A percentile compares a stretch with the other conserved stretches of the same genome.
Evolutionary conservation across 2,329 filamentous ascomycete genomes (phyloP).

Genomic region (Alternaria sp.): DNA sequence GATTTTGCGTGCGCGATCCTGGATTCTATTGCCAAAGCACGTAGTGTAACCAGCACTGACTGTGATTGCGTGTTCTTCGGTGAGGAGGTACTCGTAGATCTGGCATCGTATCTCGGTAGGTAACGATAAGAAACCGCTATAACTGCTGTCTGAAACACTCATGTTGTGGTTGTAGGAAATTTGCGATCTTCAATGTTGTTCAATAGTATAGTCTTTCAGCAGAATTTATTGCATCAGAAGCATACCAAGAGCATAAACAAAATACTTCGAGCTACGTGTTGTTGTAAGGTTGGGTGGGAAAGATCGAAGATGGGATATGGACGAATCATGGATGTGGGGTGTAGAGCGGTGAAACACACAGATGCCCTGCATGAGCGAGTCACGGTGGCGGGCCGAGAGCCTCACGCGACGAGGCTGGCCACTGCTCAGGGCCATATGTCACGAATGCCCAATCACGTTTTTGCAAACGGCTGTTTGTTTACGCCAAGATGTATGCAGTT

Average conservation of each 20-base stretch:
- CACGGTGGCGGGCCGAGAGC: constrained; percentile 19
- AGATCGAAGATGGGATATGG: constrained; percentile 1
- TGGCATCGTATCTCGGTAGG: constrained; percentile 53
- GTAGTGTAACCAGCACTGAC: constrained; percentile 50
- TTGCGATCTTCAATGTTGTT: neutral
- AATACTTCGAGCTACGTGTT: constrained; percentile 5
- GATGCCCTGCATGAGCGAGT: constrained; percentile 21
- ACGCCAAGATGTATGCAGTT: constrained; percentile 7
- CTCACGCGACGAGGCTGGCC: constrained; percentile 22
- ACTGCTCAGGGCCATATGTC: constrained; percentile 1
- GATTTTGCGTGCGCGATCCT: constrained; percentile 31
- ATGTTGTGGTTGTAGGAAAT: constrained; percentile 1
- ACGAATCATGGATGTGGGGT: constrained; percentile 24
- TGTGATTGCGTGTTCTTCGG: constrained; percentile 48
- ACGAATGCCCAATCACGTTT: constrained; percentile 14
- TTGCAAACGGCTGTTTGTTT: constrained; percentile 16
- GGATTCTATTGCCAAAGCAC: constrained; percentile 39
- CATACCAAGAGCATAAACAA: constrained; percentile 4
- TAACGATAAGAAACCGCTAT: constrained; percentile 34
- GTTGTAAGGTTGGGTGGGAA: constrained; percentile 11
- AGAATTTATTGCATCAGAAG: constrained; percentile 12
- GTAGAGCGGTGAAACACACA: constrained; percentile 25
- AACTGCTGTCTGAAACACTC: constrained; percentile 3
- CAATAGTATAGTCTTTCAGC: neutral
- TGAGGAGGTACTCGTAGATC: constrained; percentile 53